Evolutionary conservation across 306 rosid species (phyloP).

Genomic region (Cicer judaicum): DNA sequence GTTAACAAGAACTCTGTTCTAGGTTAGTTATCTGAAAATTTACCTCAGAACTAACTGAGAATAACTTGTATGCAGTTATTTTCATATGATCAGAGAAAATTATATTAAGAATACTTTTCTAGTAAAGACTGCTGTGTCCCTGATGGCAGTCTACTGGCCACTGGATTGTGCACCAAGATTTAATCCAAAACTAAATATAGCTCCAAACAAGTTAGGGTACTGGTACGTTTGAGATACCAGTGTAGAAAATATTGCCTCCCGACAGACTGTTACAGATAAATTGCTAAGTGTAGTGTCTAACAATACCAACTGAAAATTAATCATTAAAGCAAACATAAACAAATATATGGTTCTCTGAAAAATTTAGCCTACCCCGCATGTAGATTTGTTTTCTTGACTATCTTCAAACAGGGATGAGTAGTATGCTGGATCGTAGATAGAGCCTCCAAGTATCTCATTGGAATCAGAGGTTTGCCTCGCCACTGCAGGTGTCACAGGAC

Average conservation of each 20-base stretch:
- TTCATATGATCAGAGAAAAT: slow-evolving; percentile 11
- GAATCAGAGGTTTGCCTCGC: slow-evolving; percentile 70
- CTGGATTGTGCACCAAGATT: slow-evolving; percentile 12
- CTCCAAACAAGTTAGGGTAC: slow-evolving; percentile 14
- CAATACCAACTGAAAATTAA: slow-evolving; percentile 27
- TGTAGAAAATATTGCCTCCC: not conserved
- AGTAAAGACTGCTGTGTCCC: not conserved
- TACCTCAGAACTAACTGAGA: not conserved
- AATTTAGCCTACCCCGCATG: slow-evolving; percentile 61
- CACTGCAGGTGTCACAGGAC: slow-evolving; percentile 72
- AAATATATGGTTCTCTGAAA: slow-evolving; percentile 19
- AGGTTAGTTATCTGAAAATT: not conserved
- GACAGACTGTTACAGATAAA: slow-evolving; percentile 6
- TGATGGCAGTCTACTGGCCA: not conserved
- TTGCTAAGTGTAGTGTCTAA: slow-evolving; percentile 19
- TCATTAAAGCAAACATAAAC: slow-evolving; percentile 31
- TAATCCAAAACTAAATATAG: not conserved
- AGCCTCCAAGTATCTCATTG: slow-evolving; percentile 87
- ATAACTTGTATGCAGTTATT: slow-evolving; percentile 6
- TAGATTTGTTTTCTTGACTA: slow-evolving; percentile 61
- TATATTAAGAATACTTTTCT: slow-evolving; percentile 4
- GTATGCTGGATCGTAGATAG: slow-evolving; percentile 84
- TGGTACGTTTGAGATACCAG: not conserved
- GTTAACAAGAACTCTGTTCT: not conserved
- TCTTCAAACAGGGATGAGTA: slow-evolving; percentile 88